Evolutionary conservation across 1,284 basidiomycete genomes (phyloP).

Genomic region (Trametes versicolor): DNA sequence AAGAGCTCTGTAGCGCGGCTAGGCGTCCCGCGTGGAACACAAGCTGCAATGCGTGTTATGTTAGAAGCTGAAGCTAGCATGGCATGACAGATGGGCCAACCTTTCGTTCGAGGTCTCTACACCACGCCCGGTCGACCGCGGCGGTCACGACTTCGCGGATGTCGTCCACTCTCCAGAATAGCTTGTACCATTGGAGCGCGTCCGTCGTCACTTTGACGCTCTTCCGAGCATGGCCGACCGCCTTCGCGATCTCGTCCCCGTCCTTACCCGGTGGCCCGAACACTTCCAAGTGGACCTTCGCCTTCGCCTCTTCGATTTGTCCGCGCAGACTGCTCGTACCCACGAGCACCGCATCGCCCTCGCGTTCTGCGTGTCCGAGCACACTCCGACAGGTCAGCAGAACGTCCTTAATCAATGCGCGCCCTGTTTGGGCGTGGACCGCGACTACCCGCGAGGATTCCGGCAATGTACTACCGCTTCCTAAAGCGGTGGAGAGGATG

Average conservation of each 20-base stretch:
- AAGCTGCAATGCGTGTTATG: conserved; percentile 55
- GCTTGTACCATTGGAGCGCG: conserved; percentile 72
- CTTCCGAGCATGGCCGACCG: conserved; percentile 57
- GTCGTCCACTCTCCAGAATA: conserved; percentile 78
- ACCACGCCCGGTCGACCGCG: conserved; percentile 69
- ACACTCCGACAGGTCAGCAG: conserved; percentile 47
- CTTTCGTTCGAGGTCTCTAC: conserved; percentile 70
- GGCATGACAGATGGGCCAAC: conserved; percentile 49
- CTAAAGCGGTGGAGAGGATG: conserved; percentile 40
- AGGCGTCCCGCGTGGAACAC: conserved; percentile 76
- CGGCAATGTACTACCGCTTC: conserved; percentile 10
- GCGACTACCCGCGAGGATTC: conserved; percentile 25
- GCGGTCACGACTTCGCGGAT: conserved; percentile 64
- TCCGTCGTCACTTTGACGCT: conserved; percentile 64
- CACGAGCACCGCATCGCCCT: conserved; percentile 43
- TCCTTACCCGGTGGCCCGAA: conserved; percentile 46
- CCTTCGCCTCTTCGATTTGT: conserved; percentile 47
- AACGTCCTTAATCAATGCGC: conserved; percentile 47
- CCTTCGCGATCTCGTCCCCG: conserved; percentile 58
- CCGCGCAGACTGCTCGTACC: conserved; percentile 46
- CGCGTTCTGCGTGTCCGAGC: conserved; percentile 41
- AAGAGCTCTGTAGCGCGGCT: conserved; percentile 59
- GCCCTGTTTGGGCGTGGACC: conserved; percentile 44
- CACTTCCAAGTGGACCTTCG: conserved; percentile 46
- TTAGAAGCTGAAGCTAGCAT: background rate